phyloP scores from a whole-genome alignment of 306 rosid species.

The Glycine soja region DNA sequence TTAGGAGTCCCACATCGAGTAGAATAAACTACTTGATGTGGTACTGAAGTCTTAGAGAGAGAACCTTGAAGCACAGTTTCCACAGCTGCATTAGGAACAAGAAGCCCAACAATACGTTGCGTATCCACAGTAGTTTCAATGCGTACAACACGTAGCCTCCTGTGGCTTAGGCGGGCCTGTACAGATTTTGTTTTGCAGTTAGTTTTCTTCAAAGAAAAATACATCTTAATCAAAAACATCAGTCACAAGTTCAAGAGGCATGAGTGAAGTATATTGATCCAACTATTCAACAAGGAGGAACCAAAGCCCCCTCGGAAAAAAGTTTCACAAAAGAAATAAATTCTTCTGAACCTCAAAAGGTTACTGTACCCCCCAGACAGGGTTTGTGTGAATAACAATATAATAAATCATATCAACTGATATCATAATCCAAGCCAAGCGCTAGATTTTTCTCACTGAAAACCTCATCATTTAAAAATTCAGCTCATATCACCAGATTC shows the following conservation, averaged over 20 bases:
- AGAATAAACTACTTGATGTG: no score
- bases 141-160: constrained; percentile 92
- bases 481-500: constrained; percentile 16
- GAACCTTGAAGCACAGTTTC: constrained; percentile 93
- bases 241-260: constrained; percentile 1
- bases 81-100: constrained; percentile 93
- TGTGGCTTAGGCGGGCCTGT: constrained; percentile 91
- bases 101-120: constrained; percentile 88
- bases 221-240: constrained; percentile 22
- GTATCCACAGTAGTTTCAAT: constrained; percentile 83
- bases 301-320: not conserved
- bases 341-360: constrained; percentile 18
- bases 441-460: not conserved
- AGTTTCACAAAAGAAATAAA: constrained; percentile 4
- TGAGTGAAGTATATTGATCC: constrained; percentile 20
- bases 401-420: constrained; percentile 13
- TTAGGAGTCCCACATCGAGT: not conserved
- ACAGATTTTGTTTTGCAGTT: constrained; percentile 38
- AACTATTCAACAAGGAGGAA: not conserved
- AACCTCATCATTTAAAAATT: constrained; percentile 7
- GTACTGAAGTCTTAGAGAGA: not conserved
- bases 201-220: constrained; percentile 18
- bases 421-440: constrained; percentile 18
- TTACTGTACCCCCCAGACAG: constrained; percentile 8
- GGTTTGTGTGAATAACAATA: not conserved